A percentile compares a stretch with the other conserved stretches of the same genome.
These are phyloP conservation scores for Fonsecaea pugnacius DNA, from an alignment of 2,329 filamentous ascomycete species.

Conservation along the genomic window DNA sequence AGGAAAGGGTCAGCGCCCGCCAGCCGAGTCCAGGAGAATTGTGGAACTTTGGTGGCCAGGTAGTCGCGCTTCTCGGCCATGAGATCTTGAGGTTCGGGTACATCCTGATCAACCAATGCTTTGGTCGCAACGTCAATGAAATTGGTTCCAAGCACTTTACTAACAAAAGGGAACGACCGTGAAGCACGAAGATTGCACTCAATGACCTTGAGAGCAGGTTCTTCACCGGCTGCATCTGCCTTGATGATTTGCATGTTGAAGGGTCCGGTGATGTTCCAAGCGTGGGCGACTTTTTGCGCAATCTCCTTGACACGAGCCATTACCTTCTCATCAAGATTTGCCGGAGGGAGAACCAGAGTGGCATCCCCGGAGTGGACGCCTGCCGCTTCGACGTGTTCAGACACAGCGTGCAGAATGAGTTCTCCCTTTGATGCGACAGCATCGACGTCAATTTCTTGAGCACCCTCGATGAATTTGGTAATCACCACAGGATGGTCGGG, in stretches of 20 bases:
- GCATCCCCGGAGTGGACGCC: slow-evolving; percentile 98
- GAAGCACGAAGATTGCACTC: slow-evolving; percentile 98
- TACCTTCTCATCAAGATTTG: slow-evolving; percentile 73
- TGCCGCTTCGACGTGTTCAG: slow-evolving; percentile 94
- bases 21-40: slow-evolving; percentile 98
- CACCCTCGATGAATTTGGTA: slow-evolving; percentile 96
- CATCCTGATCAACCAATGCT: slow-evolving; percentile 81
- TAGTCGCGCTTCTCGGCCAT: slow-evolving; percentile 91
- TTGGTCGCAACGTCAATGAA: slow-evolving; percentile 96
- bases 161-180: slow-evolving; percentile 96
- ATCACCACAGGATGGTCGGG: slow-evolving; percentile 98
- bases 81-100: slow-evolving; percentile 82
- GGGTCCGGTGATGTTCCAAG: slow-evolving; percentile 94
- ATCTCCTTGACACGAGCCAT: slow-evolving; percentile 93
- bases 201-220: slow-evolving; percentile 86
- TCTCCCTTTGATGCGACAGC: slow-evolving; percentile 86
- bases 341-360: slow-evolving; percentile 87
- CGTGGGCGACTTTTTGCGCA: slow-evolving; percentile 92
- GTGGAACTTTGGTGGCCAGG: slow-evolving; percentile 94
- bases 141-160: slow-evolving; percentile 94
- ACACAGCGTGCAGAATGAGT: slow-evolving; percentile 87
- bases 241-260: slow-evolving; percentile 99
- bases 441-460: slow-evolving; percentile 95
- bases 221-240: slow-evolving; percentile 67
- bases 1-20: slow-evolving; percentile 97